phyloP scores from a whole-genome alignment of 352 stramenopile species.

The Phytophthora syringae region DNA sequence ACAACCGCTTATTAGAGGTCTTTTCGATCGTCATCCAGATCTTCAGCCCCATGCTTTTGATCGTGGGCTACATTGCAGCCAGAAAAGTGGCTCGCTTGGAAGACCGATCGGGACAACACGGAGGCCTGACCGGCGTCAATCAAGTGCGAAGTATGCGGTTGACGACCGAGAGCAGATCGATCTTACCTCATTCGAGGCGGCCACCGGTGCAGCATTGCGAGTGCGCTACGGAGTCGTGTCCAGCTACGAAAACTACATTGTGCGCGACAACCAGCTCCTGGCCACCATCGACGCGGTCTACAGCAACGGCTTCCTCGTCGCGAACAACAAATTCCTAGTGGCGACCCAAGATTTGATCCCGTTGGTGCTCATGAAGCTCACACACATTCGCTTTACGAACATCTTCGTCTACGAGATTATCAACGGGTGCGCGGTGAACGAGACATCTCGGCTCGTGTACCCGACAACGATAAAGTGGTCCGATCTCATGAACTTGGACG shows the following conservation, averaged over 20 bases:
- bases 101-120: neutral
- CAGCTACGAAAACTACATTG: slow-evolving; percentile 39
- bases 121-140: neutral
- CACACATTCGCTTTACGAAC: slow-evolving; percentile 42
- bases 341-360: slow-evolving; percentile 41
- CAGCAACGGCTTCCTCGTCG: slow-evolving; percentile 47
- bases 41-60: slow-evolving; percentile 33
- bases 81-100: slow-evolving; percentile 26
- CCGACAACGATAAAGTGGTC: slow-evolving; percentile 36
- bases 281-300: slow-evolving; percentile 51
- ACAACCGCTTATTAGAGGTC: slow-evolving; percentile 18
- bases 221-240: slow-evolving; percentile 33
- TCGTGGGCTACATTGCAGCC: slow-evolving; percentile 29
- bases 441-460: slow-evolving; percentile 41
- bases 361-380: slow-evolving; percentile 51
- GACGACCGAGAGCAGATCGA: slow-evolving; percentile 17
- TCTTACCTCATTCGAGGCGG: slow-evolving; percentile 35
- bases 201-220: slow-evolving; percentile 32
- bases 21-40: slow-evolving; percentile 28
- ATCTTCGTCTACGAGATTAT: slow-evolving; percentile 49
- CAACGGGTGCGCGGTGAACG: slow-evolving; percentile 30
- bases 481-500: slow-evolving; percentile 32
- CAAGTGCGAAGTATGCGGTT: slow-evolving; percentile 13
- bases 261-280: slow-evolving; percentile 35
- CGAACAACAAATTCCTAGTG: slow-evolving; percentile 47